Conservation (phyloP, 164 flowering plant species). For the Santalum album region DNA sequence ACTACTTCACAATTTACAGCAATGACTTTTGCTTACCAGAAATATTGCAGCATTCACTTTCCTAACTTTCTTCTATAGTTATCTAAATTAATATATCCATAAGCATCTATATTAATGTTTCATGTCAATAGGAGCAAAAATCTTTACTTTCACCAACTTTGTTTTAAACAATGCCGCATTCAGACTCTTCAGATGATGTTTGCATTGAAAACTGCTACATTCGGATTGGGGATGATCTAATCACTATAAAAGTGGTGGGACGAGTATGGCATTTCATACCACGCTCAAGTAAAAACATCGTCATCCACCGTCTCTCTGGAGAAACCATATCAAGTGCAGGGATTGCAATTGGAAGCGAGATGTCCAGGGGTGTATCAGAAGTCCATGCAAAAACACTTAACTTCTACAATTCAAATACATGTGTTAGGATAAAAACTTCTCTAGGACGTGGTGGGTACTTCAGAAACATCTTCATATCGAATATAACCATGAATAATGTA, state of each 20-base stretch:
- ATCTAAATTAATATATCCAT: not conserved
- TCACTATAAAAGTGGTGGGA: constrained; percentile 68
- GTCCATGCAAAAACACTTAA: constrained; percentile 43
- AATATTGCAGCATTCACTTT: not conserved
- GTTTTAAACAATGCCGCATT: constrained; percentile 3
- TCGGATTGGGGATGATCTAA: constrained; percentile 61
- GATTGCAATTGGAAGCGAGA: constrained; percentile 72
- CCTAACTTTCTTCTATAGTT: not conserved
- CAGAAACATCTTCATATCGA: constrained; percentile 34
- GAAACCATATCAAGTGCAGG: constrained; percentile 41
- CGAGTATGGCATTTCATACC: constrained; percentile 78
- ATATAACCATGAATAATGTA: constrained; percentile 37
- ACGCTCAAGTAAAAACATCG: constrained; percentile 50
- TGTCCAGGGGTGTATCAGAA: constrained; percentile 81
- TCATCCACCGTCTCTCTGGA: constrained; percentile 34
- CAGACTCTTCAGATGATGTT: constrained; percentile 62
- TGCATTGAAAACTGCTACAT: constrained; percentile 73
- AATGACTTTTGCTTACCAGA: no score
- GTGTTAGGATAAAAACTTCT: constrained; percentile 52
- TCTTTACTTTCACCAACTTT: not conserved
- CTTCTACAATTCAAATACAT: constrained; percentile 38
- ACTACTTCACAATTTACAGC: no score
- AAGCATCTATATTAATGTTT: constrained; percentile 3
- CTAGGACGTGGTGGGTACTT: constrained; percentile 77
- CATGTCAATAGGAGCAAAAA: not conserved